Evolutionary conservation across 2,329 filamentous ascomycete species (phyloP).

Genomic region (Aureobasidium pullulans): DNA sequence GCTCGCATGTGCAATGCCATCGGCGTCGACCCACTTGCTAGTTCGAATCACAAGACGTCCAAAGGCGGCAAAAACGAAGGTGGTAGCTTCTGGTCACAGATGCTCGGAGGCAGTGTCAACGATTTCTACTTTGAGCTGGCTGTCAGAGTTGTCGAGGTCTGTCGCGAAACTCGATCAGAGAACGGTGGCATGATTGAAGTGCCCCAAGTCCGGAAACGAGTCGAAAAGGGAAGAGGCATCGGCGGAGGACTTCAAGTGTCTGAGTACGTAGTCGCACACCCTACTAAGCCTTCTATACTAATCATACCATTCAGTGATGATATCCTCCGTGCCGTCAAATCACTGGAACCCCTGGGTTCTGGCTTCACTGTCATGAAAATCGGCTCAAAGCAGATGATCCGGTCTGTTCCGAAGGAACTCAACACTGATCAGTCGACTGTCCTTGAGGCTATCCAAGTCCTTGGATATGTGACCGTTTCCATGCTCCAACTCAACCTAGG

Average conservation of each 20-base stretch:
- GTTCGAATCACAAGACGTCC: constrained; percentile 31
- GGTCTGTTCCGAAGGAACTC: constrained; percentile 88
- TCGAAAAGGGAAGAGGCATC: constrained; percentile 65
- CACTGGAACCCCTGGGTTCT: constrained; percentile 77
- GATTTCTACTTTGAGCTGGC: constrained; percentile 98
- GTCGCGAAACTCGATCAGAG: constrained; percentile 73
- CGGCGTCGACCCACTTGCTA: constrained; percentile 84
- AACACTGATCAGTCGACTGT: constrained; percentile 91
- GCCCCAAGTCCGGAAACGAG: constrained; percentile 67
- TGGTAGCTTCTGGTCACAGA: constrained; percentile 82
- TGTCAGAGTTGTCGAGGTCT: constrained; percentile 91
- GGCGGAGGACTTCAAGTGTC: constrained; percentile 74
- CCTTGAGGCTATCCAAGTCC: constrained; percentile 79
- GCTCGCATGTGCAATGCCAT: constrained; percentile 97
- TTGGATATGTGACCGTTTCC: constrained; percentile 82
- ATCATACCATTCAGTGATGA: constrained; percentile 56
- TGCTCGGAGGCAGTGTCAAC: constrained; percentile 84
- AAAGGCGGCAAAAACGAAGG: constrained; percentile 39
- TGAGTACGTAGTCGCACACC: constrained; percentile 48
- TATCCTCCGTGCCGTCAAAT: constrained; percentile 79
- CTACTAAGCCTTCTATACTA: not conserved
- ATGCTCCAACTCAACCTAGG: constrained; percentile 81
- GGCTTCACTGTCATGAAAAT: constrained; percentile 81
- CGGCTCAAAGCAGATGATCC: constrained; percentile 77
- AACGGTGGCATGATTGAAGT: constrained; percentile 90